phyloP scores from a whole-genome alignment of 2,329 filamentous ascomycete genomes.

The Spiromastix sp. region DNA sequence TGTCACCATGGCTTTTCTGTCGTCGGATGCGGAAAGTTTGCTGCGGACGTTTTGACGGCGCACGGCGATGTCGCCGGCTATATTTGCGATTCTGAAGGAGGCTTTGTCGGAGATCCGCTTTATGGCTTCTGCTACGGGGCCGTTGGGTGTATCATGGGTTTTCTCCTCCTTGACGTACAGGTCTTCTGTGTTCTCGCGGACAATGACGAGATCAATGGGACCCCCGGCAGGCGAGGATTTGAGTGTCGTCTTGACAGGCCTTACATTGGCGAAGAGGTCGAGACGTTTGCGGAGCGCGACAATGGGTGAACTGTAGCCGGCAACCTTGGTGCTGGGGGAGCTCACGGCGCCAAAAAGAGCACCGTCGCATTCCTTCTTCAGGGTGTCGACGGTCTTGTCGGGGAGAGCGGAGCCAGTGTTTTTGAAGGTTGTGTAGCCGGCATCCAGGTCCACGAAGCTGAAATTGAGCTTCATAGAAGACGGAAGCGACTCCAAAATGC shows the following conservation, averaged over 20 bases:
- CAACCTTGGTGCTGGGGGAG: slow-evolving; percentile 79
- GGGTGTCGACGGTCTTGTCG: slow-evolving; percentile 78
- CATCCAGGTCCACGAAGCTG: slow-evolving; percentile 85
- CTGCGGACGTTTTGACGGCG: slow-evolving; percentile 72
- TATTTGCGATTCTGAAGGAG: slow-evolving; percentile 74
- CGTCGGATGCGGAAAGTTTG: slow-evolving; percentile 38
- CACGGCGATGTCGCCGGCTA: slow-evolving; percentile 90
- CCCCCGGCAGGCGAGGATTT: slow-evolving; percentile 35
- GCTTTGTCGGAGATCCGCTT: slow-evolving; percentile 91
- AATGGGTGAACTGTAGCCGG: slow-evolving; percentile 93
- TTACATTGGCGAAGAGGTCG: slow-evolving; percentile 93
- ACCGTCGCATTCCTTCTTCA: slow-evolving; percentile 86
- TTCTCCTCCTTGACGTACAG: slow-evolving; percentile 95
- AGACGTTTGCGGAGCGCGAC: slow-evolving; percentile 93
- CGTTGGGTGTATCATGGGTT: slow-evolving; percentile 60
- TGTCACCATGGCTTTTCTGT: slow-evolving; percentile 72
- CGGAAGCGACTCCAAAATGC: slow-evolving; percentile 84
- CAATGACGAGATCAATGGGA: slow-evolving; percentile 93
- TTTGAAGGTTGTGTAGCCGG: slow-evolving; percentile 90
- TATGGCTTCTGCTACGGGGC: slow-evolving; percentile 90
- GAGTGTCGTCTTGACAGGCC: slow-evolving; percentile 78
- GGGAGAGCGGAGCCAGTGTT: slow-evolving; percentile 79
- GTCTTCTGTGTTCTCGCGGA: slow-evolving; percentile 97
- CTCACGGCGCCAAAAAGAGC: slow-evolving; percentile 92
- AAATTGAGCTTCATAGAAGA: slow-evolving; percentile 87